Evolutionary conservation across 2,329 filamentous ascomycete species (phyloP).

Genomic region (Lasiodiplodia sp.): DNA sequence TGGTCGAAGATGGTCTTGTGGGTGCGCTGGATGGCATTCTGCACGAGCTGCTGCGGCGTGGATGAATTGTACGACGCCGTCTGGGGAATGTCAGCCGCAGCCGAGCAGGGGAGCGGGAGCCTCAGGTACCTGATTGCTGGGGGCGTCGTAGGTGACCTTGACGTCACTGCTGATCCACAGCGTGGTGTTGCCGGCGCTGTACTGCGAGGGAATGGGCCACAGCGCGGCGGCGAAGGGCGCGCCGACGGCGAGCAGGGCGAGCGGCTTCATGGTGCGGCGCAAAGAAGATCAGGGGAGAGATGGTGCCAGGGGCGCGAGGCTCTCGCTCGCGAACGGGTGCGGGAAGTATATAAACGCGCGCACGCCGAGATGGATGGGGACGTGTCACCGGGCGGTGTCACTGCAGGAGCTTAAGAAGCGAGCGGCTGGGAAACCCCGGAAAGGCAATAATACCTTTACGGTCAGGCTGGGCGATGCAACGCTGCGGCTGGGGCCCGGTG

Average conservation of each 20-base stretch:
- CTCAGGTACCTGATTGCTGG: constrained; percentile 41
- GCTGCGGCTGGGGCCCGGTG: constrained; percentile 13
- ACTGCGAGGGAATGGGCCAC: constrained; percentile 52
- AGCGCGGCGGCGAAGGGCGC: constrained; percentile 44
- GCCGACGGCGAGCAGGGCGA: constrained; percentile 35
- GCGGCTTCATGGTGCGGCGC: constrained; percentile 38
- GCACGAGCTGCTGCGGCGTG: constrained; percentile 51
- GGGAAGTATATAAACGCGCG: constrained; percentile 19
- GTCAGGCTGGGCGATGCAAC: constrained; percentile 21
- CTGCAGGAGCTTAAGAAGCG: constrained; percentile 21
- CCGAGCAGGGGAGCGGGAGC: neutral
- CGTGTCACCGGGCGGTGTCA: constrained; percentile 17
- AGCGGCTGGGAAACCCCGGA: constrained; percentile 15
- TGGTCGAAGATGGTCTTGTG: constrained; percentile 70
- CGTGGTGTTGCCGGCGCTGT: constrained; percentile 47
- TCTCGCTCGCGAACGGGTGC: neutral
- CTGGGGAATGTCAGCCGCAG: constrained; percentile 33
- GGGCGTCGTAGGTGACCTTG: constrained; percentile 47
- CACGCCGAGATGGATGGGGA: neutral
- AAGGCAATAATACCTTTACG: constrained; percentile 5
- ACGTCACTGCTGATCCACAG: constrained; percentile 51
- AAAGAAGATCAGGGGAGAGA: constrained; percentile 2
- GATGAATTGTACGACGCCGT: constrained; percentile 34
- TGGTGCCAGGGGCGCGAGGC: neutral
- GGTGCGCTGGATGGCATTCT: constrained; percentile 61